Evolutionary conservation across 2,329 filamentous ascomycete species (phyloP), one percentile per base, ranked within the genome.

Genomic region (Beauveria pseudobassiana): DNA sequence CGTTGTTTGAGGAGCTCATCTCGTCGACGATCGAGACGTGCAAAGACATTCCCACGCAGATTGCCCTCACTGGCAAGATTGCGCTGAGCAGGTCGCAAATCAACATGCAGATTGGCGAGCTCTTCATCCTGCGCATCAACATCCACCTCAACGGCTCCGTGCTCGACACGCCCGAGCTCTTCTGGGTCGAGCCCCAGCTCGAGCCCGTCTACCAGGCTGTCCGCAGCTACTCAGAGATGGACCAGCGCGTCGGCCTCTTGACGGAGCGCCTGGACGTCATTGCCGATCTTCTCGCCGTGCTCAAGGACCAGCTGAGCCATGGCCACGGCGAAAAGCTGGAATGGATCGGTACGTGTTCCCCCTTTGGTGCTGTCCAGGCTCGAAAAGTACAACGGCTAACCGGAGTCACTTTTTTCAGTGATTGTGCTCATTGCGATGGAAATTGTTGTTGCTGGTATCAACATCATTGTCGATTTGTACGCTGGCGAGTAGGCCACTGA

Each of bases 61-160:
- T 99, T 68, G 93, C 95, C 3, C 79, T 90, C 66, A 97, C 93
- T 0, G 95, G 95, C 65, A 95, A 93, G 71, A 95, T 99, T 70
- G 88, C 90, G 61, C 85, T 99, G 63, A 91, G 87, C 63, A 87
- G 93, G 49, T 86, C 87, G 63, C 87, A 98, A 73, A 97, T 99
- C 80, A 98, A 98, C 80, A 98, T 98, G 93, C 93, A 98, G 76
- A 97, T 99, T 64, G 95, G 95, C 73, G 93, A 99, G 77, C 85
- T 99, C 59, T 99, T 99, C 75, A 98, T 99, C 71, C 80, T 99
- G 38, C 87, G 95, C 63, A 98, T 99, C 78, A 97, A 95, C 74
- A 98, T 99, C 70, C 96, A 99, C 76, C 83, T 99, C 56, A 96
- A 98, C 74, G 95, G 95, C 40, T 96, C 91, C 34, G 93, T 99